phyloP scores from a whole-genome alignment of 73 alveolate genomes.

The Tetrahymena borealis region DNA sequence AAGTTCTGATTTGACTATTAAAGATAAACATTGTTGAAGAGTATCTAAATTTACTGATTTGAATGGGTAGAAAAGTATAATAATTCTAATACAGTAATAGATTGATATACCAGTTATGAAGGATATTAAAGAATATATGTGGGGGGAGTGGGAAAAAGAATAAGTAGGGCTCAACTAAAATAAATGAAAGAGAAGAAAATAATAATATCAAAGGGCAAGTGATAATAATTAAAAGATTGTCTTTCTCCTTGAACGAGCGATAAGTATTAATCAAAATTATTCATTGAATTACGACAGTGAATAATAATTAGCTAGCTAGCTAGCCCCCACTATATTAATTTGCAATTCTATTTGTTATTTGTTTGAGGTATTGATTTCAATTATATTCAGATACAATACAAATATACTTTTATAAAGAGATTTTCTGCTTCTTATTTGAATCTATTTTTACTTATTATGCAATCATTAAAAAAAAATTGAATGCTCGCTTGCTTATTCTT shows the following conservation, averaged over 20 bases:
- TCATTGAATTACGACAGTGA: too few species aligned
- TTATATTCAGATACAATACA: too few species aligned
- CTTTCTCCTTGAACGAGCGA: background rate
- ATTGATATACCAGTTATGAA: too few species aligned
- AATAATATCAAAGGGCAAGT: background rate
- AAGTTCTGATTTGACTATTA: background rate
- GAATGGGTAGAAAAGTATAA: background rate
- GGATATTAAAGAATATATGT: too few species aligned
- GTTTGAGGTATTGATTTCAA: too few species aligned
- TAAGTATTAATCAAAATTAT: too few species aligned
- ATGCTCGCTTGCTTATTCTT: background rate
- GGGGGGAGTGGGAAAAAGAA: background rate
- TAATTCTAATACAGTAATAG: background rate
- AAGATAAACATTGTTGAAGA: background rate
- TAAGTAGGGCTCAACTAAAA: background rate
- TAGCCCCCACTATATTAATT: background rate
- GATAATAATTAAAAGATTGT: background rate
- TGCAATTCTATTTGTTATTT: too few species aligned
- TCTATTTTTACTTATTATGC: background rate
- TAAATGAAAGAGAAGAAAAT: background rate
- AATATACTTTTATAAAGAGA: background rate
- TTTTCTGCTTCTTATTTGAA: background rate
- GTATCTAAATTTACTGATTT: background rate
- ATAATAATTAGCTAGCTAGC: background rate
- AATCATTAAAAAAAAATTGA: background rate